phyloP scores from a whole-genome alignment of 169 alveolate species.

The Miamiensis avidus region DNA sequence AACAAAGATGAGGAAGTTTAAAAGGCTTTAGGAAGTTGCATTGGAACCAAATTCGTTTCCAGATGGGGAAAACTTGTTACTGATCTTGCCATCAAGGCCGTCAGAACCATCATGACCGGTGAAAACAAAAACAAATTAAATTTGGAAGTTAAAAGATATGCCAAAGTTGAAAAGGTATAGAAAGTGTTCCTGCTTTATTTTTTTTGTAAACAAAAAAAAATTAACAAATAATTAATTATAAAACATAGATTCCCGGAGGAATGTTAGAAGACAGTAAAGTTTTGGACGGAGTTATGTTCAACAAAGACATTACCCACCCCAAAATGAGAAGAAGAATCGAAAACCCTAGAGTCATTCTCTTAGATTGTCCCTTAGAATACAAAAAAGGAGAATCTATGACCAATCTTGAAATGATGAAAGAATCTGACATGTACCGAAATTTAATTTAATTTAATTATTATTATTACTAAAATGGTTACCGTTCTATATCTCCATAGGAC shows the following conservation, averaged over 20 bases:
- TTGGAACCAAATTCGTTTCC: constrained; percentile 94
- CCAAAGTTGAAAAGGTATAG: constrained; percentile 98
- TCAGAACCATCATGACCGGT: constrained; percentile 81
- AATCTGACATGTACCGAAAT: constrained; percentile 80
- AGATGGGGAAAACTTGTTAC: constrained; percentile 95
- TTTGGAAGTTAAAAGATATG: constrained; percentile 96
- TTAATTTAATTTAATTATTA: background rate
- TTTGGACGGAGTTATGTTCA: constrained; percentile 96
- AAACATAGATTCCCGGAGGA: constrained; percentile 99
- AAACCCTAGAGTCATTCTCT: constrained; percentile 95
- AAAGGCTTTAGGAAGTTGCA: constrained; percentile 57
- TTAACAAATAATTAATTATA: no score
- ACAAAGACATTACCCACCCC: constrained; percentile 99
- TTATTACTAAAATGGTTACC: background rate
- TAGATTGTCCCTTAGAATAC: constrained; percentile 99
- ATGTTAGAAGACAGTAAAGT: constrained; percentile 94
- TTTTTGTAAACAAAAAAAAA: no score
- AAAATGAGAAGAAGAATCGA: constrained; percentile 94
- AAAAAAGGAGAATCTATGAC: constrained; percentile 98
- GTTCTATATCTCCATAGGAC: constrained; percentile 68
- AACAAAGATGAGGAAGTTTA: constrained; percentile 85
- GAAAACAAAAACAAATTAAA: constrained; percentile 82
- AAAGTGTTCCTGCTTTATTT: no score
- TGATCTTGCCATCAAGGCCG: constrained; percentile 95
- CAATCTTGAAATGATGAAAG: constrained; percentile 97